Evolutionary conservation across 2,329 filamentous ascomycete species (phyloP).

Genomic region (Penicillium sp.): DNA sequence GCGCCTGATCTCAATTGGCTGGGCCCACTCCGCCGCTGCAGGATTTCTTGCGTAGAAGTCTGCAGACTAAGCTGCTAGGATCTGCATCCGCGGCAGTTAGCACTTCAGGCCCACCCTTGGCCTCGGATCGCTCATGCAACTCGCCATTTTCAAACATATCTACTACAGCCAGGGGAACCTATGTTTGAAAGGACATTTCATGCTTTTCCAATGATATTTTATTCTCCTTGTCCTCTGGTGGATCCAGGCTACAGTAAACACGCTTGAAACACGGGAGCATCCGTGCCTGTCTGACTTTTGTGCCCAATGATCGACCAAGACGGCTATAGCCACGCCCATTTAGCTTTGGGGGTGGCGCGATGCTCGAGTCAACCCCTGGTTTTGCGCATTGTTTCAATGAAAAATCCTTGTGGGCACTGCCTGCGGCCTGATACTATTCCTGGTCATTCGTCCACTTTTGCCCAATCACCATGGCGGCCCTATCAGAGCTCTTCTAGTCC

Average conservation of each 20-base stretch:
- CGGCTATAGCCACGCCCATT: neutral
- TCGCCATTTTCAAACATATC: conserved; percentile 1
- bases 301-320: conserved; percentile 12
- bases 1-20: neutral
- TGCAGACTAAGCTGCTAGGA: neutral
- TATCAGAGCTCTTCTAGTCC: conserved; percentile 18
- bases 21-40: neutral
- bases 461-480: conserved; percentile 23
- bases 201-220: neutral
- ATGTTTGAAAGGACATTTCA: neutral
- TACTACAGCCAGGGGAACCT: neutral
- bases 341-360: neutral
- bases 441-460: conserved; percentile 17
- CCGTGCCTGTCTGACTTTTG: conserved; percentile 4
- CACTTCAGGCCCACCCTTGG: conserved; percentile 2
- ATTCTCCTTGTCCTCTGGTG: neutral
- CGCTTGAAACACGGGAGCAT: conserved; percentile 6
- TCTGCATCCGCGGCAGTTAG: conserved; percentile 2
- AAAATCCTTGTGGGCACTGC: neutral
- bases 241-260: neutral
- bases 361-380: neutral
- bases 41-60: neutral
- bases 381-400: neutral
- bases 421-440: conserved; percentile 20
- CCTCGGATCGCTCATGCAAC: conserved; percentile 3